Evolutionary conservation across 345 rosid species (phyloP), one percentile per base, ranked within the genome.

Genomic region (Salix purpurea): DNA sequence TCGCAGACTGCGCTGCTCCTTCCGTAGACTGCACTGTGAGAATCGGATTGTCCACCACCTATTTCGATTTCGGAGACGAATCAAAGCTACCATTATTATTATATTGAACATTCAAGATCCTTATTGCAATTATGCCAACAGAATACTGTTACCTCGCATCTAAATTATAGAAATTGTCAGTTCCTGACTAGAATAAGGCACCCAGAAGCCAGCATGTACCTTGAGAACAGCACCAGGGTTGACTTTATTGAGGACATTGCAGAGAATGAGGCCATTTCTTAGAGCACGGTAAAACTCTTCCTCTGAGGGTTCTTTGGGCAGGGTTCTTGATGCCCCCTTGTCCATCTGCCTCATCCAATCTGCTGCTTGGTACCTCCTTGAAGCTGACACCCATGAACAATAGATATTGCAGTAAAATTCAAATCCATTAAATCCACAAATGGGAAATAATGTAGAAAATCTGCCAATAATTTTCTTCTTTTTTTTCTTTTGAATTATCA

Each of bases 1-100:
- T 96, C 6, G 99, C 99, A 23, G 97, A 96, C 74, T 96, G 99
- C 39, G 99, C 99, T 14, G 99, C 97, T 48, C 89, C 99, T 40
- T 96, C 99, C 0, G 94, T 87, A 2, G 96, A 87, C 71, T 93
- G 92, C 60, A 90, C 88, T 1, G 90, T 87, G 37, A 91, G 79
- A 8, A 88, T 79, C 50, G 97, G 96, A 73, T 84, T 95, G 60
- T 93, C 98, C 62, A 96, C 99, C 73, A 96, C 96, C 98, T 88
- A 62, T 50, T 54, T 64, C 24, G 26, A 37, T 44, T 58, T n/a
- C 13, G 4, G 2, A 58, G 64, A 23, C 23, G 64, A 58, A 58
- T 9, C 5, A 54, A 56, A 56, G 23, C 62, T 1, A 23, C 2
- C 14, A 10, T n/a, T 24, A n/a, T 8, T 11, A 23, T 58, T 24